Evolutionary conservation across 345 rosid species (phyloP), one percentile per base, ranked within the genome.

Genomic region (Bretschneidera sinensis): DNA sequence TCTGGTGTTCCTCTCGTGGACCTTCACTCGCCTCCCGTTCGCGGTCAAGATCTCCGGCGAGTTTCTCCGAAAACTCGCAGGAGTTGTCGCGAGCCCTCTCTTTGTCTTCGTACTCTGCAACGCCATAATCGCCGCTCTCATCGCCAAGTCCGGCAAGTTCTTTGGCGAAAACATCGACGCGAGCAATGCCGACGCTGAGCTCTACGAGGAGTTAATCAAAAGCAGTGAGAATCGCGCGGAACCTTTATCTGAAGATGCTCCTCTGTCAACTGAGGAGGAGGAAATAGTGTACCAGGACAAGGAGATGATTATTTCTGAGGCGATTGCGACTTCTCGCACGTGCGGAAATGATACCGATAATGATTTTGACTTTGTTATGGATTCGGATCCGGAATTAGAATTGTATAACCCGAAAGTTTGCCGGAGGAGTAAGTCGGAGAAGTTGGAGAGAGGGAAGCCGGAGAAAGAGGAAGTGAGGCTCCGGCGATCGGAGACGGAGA

Each of bases 91-190:
- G 0, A 74, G 78, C 50, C 97, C 84, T 53, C 65, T 75, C 49
- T 83, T 84, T 55, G 81, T 76, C 20, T 89, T 89, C 87, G 11
- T 83, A 59, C 49, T 87, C 79, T 81, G 73, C 54, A 88, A 91
- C 63, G 77, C 48, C 61, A 84, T 87, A 68, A 76, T 85, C 68
- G 68, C 71, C 43, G 64, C 83, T 65, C 77, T 92, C 57, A 50
- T 83, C 70, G 63, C 76, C 65, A 85, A 83, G 57, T 76, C 92
- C 54, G 64, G 79, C 57, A 67, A 65, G 28, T 67, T 63, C 59
- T 59, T 65, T 39, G 43, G 55, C 65, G 73, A 25, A 28, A 60
- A 35, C 10, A 20, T 66, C 59, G 48, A 57, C 43, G 53, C 48
- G 0, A 31, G 67, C 21, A 69, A 57, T 61, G 75, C 69, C 0